A percentile compares a stretch with the other conserved stretches of the same genome.
Conservation (phyloP, 306 rosid species). For the Sicyos baderoa region DNA sequence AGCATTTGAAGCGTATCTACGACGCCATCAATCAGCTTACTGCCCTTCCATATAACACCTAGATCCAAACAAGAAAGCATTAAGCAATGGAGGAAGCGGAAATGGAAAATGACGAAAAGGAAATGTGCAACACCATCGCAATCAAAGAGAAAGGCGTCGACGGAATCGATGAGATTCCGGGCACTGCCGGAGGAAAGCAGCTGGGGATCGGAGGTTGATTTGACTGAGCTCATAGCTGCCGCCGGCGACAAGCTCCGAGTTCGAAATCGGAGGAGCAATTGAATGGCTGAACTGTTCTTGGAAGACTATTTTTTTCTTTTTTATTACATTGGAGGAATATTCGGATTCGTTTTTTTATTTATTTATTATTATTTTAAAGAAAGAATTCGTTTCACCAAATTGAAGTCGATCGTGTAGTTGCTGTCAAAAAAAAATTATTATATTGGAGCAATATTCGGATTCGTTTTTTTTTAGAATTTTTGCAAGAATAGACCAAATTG, state of each 20-base stretch:
- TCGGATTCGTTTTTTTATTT: neutral
- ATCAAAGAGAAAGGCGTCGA: constrained; percentile 81
- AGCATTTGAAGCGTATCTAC: constrained; percentile 58
- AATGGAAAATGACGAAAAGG: neutral
- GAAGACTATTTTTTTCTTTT: neutral
- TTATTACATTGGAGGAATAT: neutral
- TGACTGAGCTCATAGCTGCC: neutral
- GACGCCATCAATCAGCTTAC: constrained; percentile 63
- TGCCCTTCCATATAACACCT: constrained; percentile 96
- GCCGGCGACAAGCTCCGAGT: neutral
- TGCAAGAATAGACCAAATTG: too few relatives aligned
- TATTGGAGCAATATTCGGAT: neutral
- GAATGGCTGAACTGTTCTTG: neutral
- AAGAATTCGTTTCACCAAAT: too few relatives aligned
- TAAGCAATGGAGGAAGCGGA: too few relatives aligned
- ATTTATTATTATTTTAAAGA: too few relatives aligned
- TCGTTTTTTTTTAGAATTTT: too few relatives aligned
- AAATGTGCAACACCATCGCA: constrained; percentile 56
- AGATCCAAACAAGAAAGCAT: neutral
- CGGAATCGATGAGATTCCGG: constrained; percentile 46
- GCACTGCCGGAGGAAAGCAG: constrained; percentile 37
- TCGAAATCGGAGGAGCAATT: neutral
- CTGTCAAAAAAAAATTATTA: too few relatives aligned
- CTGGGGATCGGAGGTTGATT: constrained; percentile 7
- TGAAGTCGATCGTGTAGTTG: too few relatives aligned